Conservation (phyloP, 2,329 filamentous ascomycete genomes). For the Colletotrichum sp. region DNA sequence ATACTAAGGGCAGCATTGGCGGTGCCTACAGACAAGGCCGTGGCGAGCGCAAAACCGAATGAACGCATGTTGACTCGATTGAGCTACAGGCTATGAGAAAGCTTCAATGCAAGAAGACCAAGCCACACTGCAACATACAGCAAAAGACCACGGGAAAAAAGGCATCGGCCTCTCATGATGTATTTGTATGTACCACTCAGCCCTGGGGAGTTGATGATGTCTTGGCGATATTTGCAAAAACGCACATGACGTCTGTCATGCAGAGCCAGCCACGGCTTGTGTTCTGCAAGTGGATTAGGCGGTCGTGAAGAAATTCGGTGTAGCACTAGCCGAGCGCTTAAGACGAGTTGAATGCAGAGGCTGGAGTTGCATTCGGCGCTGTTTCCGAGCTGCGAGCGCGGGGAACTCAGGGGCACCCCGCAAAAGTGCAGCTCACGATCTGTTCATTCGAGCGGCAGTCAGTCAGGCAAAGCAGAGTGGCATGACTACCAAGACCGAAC, state of each 20-base stretch:
- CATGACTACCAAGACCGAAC: neutral
- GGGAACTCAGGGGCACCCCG: neutral
- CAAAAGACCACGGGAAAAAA: neutral
- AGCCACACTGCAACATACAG: neutral
- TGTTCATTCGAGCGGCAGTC: neutral
- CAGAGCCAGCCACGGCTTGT: neutral
- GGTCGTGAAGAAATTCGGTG: neutral
- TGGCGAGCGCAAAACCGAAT: neutral
- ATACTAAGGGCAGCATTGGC: conserved; percentile 33
- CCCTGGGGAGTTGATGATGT: neutral
- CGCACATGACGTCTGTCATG: neutral
- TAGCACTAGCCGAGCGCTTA: neutral
- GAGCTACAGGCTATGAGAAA: neutral
- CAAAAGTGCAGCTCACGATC: neutral
- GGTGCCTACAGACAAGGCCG: neutral
- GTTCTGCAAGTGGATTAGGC: neutral
- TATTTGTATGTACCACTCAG: neutral
- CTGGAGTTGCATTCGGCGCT: neutral
- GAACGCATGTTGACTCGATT: neutral
- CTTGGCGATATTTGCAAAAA: neutral
- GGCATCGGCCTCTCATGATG: neutral
- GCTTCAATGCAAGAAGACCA: neutral
- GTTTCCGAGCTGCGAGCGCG: neutral
- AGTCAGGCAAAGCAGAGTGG: neutral
- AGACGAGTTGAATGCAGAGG: neutral